These are phyloP conservation scores for Mycena sp. DNA, from an alignment of 1,284 basidiomycete species.

Conservation along the genomic window DNA sequence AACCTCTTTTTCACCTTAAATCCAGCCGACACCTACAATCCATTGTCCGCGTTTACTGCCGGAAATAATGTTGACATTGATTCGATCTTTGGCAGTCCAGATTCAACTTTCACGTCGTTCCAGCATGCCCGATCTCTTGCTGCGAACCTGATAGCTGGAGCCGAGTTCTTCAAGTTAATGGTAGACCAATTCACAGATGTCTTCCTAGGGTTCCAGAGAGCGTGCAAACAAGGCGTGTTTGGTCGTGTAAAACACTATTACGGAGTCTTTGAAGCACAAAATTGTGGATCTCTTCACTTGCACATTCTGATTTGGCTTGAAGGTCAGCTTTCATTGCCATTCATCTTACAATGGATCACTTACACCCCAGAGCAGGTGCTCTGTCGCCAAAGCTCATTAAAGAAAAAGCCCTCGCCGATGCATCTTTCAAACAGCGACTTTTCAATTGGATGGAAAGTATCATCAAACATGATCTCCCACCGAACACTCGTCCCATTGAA, in stretches of 20 bases:
- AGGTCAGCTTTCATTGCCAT: too few relatives aligned
- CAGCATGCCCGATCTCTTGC: constrained; percentile 1
- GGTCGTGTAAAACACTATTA: constrained; percentile 38
- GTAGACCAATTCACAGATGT: constrained; percentile 13
- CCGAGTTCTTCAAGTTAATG: constrained; percentile 19
- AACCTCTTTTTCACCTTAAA: not conserved
- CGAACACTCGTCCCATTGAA: not conserved
- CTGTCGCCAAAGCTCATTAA: constrained; percentile 38
- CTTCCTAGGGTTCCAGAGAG: constrained; percentile 4
- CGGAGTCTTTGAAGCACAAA: constrained; percentile 48
- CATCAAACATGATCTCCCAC: not conserved
- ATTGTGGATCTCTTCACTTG: constrained; percentile 43
- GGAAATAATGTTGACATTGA: constrained; percentile 18
- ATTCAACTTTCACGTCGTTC: not conserved
- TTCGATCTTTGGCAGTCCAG: not conserved
- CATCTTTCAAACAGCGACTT: not conserved
- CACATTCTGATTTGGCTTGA: constrained; percentile 44
- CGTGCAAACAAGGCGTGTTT: constrained; percentile 9
- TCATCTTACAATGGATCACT: too few relatives aligned
- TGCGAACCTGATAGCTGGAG: constrained; percentile 22
- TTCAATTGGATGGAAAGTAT: constrained; percentile 1
- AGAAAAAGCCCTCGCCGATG: constrained; percentile 5
- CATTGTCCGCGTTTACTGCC: constrained; percentile 17
- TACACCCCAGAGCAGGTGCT: too few relatives aligned
- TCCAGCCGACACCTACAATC: constrained; percentile 19